Evolutionary conservation across 352 stramenopile genomes (phyloP).

Genomic region (Stephanocyclus meneghinianus): DNA sequence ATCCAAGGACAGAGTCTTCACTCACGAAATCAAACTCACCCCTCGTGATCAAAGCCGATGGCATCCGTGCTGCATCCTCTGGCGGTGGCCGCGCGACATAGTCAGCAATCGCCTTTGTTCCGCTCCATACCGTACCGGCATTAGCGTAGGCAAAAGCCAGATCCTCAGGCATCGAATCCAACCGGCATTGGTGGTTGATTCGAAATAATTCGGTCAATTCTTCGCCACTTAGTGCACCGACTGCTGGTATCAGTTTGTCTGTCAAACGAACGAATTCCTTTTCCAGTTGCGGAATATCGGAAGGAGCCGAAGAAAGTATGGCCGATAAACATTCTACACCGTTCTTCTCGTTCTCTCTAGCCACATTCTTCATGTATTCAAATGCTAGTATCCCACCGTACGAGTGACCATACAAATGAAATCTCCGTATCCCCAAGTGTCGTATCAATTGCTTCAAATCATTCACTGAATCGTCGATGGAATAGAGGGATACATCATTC

Average conservation of each 20-base stretch:
- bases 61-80: constrained; percentile 37
- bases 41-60: constrained; percentile 54
- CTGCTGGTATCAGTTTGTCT: constrained; percentile 9
- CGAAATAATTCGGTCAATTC: constrained; percentile 50
- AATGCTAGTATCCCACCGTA: constrained; percentile 70
- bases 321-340: constrained; percentile 53
- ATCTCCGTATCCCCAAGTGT: constrained; percentile 43
- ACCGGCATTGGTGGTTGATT: constrained; percentile 48
- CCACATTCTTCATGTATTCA: constrained; percentile 68
- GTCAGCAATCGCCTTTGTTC: constrained; percentile 47
- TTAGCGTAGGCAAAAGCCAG: constrained; percentile 51
- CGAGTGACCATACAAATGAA: constrained; percentile 72
- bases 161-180: constrained; percentile 27
- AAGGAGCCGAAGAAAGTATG: constrained; percentile 59
- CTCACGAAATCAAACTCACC: constrained; percentile 46
- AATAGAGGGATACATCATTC: constrained; percentile 49
- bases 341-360: neutral
- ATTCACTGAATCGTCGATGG: constrained; percentile 53
- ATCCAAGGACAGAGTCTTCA: neutral
- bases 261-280: constrained; percentile 25
- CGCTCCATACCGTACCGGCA: constrained; percentile 56
- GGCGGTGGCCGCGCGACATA: constrained; percentile 42
- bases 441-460: constrained; percentile 60
- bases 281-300: constrained; percentile 47
- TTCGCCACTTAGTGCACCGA: neutral